Evolutionary conservation across 768 basidiomycete genomes (phyloP), one percentile per base, ranked within the genome.

Genomic region (Pisolithus sp.): DNA sequence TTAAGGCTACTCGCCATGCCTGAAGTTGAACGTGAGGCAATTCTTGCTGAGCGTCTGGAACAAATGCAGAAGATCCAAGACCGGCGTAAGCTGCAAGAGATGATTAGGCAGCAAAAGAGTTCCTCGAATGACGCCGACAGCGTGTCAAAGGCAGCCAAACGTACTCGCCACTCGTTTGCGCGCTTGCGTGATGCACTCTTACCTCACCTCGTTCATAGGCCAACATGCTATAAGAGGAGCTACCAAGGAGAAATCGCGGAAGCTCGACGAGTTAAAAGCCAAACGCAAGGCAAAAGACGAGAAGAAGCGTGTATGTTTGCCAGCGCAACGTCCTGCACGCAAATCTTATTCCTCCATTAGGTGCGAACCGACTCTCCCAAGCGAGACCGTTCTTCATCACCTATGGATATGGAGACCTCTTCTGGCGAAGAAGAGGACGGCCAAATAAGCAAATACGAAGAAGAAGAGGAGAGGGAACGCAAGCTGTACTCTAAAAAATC

Each of bases 1-100:
- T 50, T 38, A 38, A 97, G 94, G 48, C 74, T 98, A 30, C 72
- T 91, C 61, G 67, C 73, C 21, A 76, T 95, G 79, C 78, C 85
- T 37, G 95, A 98, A 69, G 78, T 96, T 59, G 86, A 93, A 54
- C 83, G 95, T 50, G 95, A 98, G 68, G 82, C 81, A 31, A 86
- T 92, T 46, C 76, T 98, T 20, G 86, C 89, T 0, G 74, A 81
- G 53, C 84, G 95, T 7, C 72, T 80, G 31, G 93, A 93, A 54
- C 83, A 92, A 68, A 80, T 85, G 71, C 87, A 91, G 66, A 78
- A 81, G 56, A 73, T 82, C 45, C 76, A 81, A 54, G 87, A 91
- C 69, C 79, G 82, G 57, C 75, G 79, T 45, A 78, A 84, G 59
- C 70, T 96, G 8, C 81, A 85, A 26, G 79, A 83, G 61, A 80